Conservation (phyloP, 2,329 filamentous ascomycete species). For the Cytospora schulzeri region DNA sequence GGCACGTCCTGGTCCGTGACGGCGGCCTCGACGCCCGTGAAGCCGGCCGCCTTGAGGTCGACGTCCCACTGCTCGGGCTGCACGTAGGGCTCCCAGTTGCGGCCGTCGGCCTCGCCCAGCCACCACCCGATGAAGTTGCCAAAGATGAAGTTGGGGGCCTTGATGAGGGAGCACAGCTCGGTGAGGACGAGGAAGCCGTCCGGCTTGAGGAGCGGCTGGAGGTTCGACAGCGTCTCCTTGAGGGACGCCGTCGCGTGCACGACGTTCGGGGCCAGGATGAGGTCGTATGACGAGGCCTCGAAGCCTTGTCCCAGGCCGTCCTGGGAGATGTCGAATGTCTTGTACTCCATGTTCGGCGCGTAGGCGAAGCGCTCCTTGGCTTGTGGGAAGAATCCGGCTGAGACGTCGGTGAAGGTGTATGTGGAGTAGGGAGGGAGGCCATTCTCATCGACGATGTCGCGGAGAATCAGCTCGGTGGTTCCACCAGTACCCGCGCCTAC, state of each 20-base stretch:
- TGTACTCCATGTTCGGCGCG: conserved; percentile 21
- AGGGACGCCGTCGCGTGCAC: conserved; percentile 28
- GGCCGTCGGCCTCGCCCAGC: conserved; percentile 1
- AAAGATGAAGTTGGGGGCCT: conserved; percentile 3
- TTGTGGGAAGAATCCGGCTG: conserved; percentile 28
- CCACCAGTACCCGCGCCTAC: conserved; percentile 30
- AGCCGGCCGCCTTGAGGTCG: conserved; percentile 6
- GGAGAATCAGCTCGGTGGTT: conserved; percentile 36
- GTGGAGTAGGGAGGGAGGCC: conserved; percentile 15
- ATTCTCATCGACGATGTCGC: background rate
- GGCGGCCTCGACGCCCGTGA: conserved; percentile 9
- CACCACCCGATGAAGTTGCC: conserved; percentile 13
- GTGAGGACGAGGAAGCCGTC: conserved; percentile 17
- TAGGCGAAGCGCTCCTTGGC: conserved; percentile 27
- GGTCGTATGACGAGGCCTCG: conserved; percentile 29
- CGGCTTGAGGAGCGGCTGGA: conserved; percentile 24
- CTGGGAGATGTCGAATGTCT: conserved; percentile 24
- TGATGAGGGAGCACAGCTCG: conserved; percentile 6
- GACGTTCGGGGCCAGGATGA: conserved; percentile 29
- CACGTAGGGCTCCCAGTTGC: conserved; percentile 1
- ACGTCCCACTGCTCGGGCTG: conserved; percentile 1
- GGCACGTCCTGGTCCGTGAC: conserved; percentile 7
- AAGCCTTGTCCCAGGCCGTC: conserved; percentile 26
- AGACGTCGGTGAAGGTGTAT: conserved; percentile 32
- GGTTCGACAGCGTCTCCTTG: conserved; percentile 22